phyloP scores from a whole-genome alignment of 2,329 filamentous ascomycete genomes.

The Phyllosticta citriasiana region DNA sequence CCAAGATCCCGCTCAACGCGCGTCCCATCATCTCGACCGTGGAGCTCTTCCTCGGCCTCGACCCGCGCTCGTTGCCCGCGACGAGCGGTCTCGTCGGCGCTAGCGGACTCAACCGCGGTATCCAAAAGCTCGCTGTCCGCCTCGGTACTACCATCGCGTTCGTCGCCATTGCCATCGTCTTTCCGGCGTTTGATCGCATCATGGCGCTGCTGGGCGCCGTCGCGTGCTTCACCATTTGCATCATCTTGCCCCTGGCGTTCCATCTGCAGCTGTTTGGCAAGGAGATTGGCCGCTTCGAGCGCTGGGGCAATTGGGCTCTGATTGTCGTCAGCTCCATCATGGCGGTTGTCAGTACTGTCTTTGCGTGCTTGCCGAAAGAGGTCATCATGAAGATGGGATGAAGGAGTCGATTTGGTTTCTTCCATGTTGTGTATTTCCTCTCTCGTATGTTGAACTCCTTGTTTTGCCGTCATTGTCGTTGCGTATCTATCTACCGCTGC shows the following conservation, averaged over 20 bases:
- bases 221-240: constrained; percentile 87
- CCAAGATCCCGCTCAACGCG: constrained; percentile 80
- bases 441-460: neutral
- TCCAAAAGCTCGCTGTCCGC: constrained; percentile 53
- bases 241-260: constrained; percentile 81
- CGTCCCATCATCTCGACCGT: constrained; percentile 78
- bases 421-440: neutral
- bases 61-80: constrained; percentile 43
- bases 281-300: constrained; percentile 56
- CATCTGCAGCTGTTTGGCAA: constrained; percentile 80
- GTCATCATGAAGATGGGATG: constrained; percentile 35
- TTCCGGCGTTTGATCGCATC: constrained; percentile 77
- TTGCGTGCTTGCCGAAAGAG: constrained; percentile 77
- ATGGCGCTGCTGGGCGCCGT: constrained; percentile 86
- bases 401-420: neutral
- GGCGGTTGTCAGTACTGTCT: constrained; percentile 70
- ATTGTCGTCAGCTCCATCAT: constrained; percentile 60
- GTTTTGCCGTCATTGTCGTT: neutral
- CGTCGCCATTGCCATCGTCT: constrained; percentile 61
- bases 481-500: neutral
- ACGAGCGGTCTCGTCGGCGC: constrained; percentile 42
- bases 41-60: constrained; percentile 71
- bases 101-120: constrained; percentile 46
- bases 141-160: constrained; percentile 61
- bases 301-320: constrained; percentile 55